Conservation (phyloP, 495 filamentous ascomycete genomes). For the Annulohypoxylon maeteangense region DNA sequence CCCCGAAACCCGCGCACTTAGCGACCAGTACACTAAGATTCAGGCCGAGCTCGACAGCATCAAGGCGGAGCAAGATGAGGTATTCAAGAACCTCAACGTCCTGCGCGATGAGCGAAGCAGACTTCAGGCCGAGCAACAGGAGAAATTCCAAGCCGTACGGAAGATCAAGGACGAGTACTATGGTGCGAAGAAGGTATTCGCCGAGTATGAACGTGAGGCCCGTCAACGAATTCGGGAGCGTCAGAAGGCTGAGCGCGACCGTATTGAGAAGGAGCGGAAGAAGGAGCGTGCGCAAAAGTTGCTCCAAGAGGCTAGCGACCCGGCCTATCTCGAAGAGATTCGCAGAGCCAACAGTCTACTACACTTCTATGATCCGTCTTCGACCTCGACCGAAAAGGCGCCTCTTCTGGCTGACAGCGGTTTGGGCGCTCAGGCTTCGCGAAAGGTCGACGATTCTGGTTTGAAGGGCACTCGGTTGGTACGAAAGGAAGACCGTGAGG, state of each 20-base stretch:
- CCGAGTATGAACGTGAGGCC: constrained; percentile 82
- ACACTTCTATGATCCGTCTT: constrained; percentile 86
- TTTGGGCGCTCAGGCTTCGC: constrained; percentile 74
- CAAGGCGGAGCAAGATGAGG: constrained; percentile 89
- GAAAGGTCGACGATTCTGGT: constrained; percentile 80
- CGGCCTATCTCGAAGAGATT: constrained; percentile 91
- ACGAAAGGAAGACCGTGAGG: constrained; percentile 85
- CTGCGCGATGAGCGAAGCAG: constrained; percentile 89
- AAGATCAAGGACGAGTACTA: constrained; percentile 89
- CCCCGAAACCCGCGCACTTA: constrained; percentile 88
- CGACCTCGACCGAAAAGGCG: constrained; percentile 66
- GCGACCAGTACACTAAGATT: constrained; percentile 82
- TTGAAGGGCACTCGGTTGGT: constrained; percentile 81
- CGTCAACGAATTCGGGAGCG: constrained; percentile 70
- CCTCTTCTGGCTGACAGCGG: constrained; percentile 72
- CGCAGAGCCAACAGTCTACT: constrained; percentile 84
- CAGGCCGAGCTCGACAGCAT: constrained; percentile 87
- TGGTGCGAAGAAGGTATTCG: constrained; percentile 76
- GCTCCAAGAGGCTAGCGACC: constrained; percentile 89
- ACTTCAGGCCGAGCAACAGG: constrained; percentile 82
- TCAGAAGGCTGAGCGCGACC: constrained; percentile 73
- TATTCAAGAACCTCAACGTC: constrained; percentile 84
- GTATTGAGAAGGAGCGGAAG: constrained; percentile 81
- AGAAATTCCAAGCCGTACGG: constrained; percentile 81
- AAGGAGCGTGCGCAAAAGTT: constrained; percentile 85